Evolutionary conservation across 371 early-diverging fungal genomes (phyloP), one percentile per base, ranked within the genome.

Genomic region (Rhizopus microsporus): DNA sequence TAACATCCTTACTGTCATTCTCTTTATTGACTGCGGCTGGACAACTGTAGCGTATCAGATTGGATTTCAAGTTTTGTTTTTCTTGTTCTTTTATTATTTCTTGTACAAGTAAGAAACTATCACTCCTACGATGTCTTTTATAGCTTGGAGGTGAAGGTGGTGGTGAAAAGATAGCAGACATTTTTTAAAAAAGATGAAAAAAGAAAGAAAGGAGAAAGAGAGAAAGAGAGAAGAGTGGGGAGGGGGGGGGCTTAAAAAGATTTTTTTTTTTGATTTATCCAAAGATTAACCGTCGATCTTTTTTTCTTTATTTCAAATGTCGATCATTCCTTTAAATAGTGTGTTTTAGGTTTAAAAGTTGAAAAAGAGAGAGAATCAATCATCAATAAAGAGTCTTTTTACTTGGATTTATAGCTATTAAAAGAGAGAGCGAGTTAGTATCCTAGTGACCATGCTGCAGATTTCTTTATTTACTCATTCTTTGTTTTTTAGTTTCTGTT

Each of bases 81-180:
- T 77, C 63, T 51, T 71, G 62, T 50, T 73, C 74, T 59, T 63
- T 66, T 4, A 77, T 71, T 16, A 77, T 65, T 5, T 64, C 60
- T 51, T 77, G 77, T 39, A 77, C 34, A 10, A 71, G 37, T 17
- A 69, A 59, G 51, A 63, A 77, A 37, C 68, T 64, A 35, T 77
- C 77, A 13, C 72, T 54, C 50, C 74, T 60, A 54, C 74, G 66
- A 54, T 71, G 69, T n/a, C 48, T 30, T 38, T 48, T 46, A 35
- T 39, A 50, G 38, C 54, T 47, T 46, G 51, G 35, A 12, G 65
- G 65, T 32, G 65, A 65, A 47, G 59, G 65, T 37, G 65, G 65
- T 40, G 65, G 65, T 8, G 65, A 65, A 17, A 60, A 57, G 33
- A 65, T 35, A 12, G 65, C 50, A 16, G 61, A 3, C 57, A 60